Base-by-base conservation (phyloP, 2,329 filamentous ascomycete species). In the Diaporthe sp. region DNA sequence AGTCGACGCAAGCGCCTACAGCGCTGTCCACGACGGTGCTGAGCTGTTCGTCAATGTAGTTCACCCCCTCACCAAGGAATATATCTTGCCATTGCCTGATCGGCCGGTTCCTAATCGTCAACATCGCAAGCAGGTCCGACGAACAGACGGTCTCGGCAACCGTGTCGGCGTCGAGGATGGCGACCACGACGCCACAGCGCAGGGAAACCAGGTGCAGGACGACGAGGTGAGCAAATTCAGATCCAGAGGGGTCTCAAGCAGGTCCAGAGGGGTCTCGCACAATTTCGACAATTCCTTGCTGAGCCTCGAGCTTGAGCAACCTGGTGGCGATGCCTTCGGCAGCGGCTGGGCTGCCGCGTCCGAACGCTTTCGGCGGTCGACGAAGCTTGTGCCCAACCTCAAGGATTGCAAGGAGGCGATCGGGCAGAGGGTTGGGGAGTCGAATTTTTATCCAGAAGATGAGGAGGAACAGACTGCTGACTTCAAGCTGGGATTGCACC, bases 61-160 rank as follows among this genome's bases (percentile, higher is more conserved):
- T 61, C 65, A 74, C 4, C 72, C 75, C 49, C 70, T 76, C 17
- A 72, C 72, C 58, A 76, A 74, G 51, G 51, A 74, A n/a, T 76
- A 76, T 51, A 74, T 74, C 19, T 31, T 76, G 9, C 72, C 75
- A 2, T 25, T 74, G 19, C 75, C 75, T 37, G 67, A 37, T 46
- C 31, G 51, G 37, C 10, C 31, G n/a, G 51, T 51, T 25, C 42
- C 72, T 76, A 67, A 76, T 37, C 17, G 17, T 37, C 37, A 22
- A 2, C 34, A 12, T 34, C 9, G 31, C 10, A 57, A 44, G 15
- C 58, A 74, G 72, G 49, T 53, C 13, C 25, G 12, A 17, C 53
- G 42, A 10, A 51, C n/a, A 22, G 46, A 62, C n/a, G 42, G 31
- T 5, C 4, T 19, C 22, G 55, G 53, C 17, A 55, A 71, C 37